Evolutionary conservation across 805 yeast genomes (phyloP).

Genomic region (Huiozyma sinensis): DNA sequence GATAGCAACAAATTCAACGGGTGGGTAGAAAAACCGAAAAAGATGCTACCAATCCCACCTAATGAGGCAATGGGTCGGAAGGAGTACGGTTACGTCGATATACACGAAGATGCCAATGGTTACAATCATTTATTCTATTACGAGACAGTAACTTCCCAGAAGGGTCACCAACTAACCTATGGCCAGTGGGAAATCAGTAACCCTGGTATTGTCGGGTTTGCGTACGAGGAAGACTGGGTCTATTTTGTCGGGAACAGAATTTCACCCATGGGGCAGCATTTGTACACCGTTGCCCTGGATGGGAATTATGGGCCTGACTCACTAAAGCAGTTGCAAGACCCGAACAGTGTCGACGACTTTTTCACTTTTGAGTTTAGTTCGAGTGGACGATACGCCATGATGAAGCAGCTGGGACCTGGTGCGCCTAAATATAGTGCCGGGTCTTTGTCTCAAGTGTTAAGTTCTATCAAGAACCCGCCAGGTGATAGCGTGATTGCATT

Average conservation of each 20-base stretch:
- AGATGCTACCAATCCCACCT: slow-evolving; percentile 31
- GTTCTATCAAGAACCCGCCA: slow-evolving; percentile 8
- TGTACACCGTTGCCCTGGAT: slow-evolving; percentile 39
- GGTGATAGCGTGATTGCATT: slow-evolving; percentile 7
- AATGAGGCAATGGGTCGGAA: slow-evolving; percentile 21
- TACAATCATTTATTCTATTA: slow-evolving; percentile 58
- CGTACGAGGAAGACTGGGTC: slow-evolving; percentile 35
- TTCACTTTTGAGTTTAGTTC: slow-evolving; percentile 45
- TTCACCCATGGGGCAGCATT: slow-evolving; percentile 41
- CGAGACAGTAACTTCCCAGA: slow-evolving; percentile 31
- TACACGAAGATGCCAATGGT: slow-evolving; percentile 40
- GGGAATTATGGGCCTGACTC: slow-evolving; percentile 5
- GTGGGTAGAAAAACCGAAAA: slow-evolving; percentile 48
- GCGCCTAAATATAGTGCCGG: slow-evolving; percentile 22
- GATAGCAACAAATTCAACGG: slow-evolving; percentile 38
- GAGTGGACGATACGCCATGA: slow-evolving; percentile 38
- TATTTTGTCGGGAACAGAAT: slow-evolving; percentile 47
- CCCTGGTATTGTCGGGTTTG: slow-evolving; percentile 36
- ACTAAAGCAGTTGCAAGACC: slow-evolving; percentile 12
- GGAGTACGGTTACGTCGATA: slow-evolving; percentile 51
- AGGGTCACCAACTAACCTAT: slow-evolving; percentile 33
- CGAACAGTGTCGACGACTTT: slow-evolving; percentile 13
- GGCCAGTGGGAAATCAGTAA: slow-evolving; percentile 46
- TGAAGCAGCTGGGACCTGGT: slow-evolving; percentile 19
- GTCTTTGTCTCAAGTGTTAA: slow-evolving; percentile 7